phyloP scores from a whole-genome alignment of 2,329 filamentous ascomycete species.

The Fusarium sp. region DNA sequence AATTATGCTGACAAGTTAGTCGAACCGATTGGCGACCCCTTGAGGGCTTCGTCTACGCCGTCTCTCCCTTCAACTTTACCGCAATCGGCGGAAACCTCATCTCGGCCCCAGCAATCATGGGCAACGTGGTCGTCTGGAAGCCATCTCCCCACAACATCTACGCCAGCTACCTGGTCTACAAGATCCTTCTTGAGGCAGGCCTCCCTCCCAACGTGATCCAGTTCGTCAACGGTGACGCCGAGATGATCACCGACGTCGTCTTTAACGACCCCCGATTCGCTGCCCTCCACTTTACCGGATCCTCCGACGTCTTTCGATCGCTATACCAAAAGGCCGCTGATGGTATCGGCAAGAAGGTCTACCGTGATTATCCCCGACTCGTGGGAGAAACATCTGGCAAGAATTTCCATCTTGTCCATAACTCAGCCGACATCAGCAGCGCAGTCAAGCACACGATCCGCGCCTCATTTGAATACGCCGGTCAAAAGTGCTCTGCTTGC shows the following conservation, averaged over 20 bases:
- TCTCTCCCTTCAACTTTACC: conserved; percentile 97
- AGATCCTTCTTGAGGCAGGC: conserved; percentile 89
- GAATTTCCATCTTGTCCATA: conserved; percentile 89
- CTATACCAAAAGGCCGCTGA: conserved; percentile 86
- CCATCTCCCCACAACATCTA: conserved; percentile 86
- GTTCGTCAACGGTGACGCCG: conserved; percentile 89
- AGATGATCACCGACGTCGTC: conserved; percentile 81
- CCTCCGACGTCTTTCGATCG: conserved; percentile 87
- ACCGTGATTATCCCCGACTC: conserved; percentile 85
- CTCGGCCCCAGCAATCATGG: conserved; percentile 84
- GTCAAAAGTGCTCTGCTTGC: conserved; percentile 89
- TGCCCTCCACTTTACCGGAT: conserved; percentile 91
- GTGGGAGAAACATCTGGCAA: conserved; percentile 92
- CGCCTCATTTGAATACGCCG: conserved; percentile 89
- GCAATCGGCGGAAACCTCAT: conserved; percentile 90
- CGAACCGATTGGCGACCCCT: conserved; percentile 62
- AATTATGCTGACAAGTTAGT: neutral
- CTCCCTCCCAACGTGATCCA: conserved; percentile 90
- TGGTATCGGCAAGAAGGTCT: conserved; percentile 82
- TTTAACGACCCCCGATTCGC: conserved; percentile 83
- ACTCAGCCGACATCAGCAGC: conserved; percentile 79
- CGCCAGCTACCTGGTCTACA: conserved; percentile 87
- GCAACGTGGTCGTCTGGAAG: conserved; percentile 96
- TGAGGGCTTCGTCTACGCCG: conserved; percentile 93
- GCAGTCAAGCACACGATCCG: conserved; percentile 84